These are phyloP conservation scores for Amaranthus tricolor DNA, from an alignment of 179 eudicot species.

Conservation along the genomic window DNA sequence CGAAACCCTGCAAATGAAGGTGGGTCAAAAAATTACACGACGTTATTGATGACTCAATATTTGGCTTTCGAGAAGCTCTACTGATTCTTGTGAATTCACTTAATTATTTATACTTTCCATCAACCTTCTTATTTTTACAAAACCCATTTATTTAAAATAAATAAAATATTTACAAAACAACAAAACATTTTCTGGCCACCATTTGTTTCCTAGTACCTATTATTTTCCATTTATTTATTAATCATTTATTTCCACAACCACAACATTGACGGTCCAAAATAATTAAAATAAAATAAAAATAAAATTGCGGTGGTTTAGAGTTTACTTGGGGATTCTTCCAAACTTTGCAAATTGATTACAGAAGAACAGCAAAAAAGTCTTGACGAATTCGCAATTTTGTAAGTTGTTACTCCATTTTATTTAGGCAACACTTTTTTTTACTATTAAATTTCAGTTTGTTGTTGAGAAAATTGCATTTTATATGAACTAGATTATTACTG, in stretches of 20 bases:
- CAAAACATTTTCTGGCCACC: slow-evolving; percentile 23
- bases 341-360: neutral
- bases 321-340: slow-evolving; percentile 7
- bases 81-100: slow-evolving; percentile 41
- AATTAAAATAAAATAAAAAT: neutral
- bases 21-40: slow-evolving; percentile 21
- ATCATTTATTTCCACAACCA: neutral
- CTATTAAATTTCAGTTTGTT: neutral
- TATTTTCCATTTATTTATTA: neutral
- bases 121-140: neutral
- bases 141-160: neutral
- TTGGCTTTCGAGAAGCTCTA: slow-evolving; percentile 24
- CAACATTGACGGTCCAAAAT: too few relatives aligned
- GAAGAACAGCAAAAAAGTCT: neutral
- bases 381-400: neutral
- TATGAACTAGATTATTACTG: slow-evolving; percentile 6
- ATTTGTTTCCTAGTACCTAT: slow-evolving; percentile 16
- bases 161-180: slow-evolving; percentile 4
- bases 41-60: slow-evolving; percentile 14
- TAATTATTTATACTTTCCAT: slow-evolving; percentile 8
- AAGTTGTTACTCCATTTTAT: slow-evolving; percentile 2
- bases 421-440: slow-evolving; percentile 1
- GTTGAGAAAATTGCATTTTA: neutral
- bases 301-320: slow-evolving; percentile 22
- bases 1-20: neutral